Evolutionary conservation across 2,329 filamentous ascomycete genomes (phyloP).

Genomic region (Bipolaris bicolor): DNA sequence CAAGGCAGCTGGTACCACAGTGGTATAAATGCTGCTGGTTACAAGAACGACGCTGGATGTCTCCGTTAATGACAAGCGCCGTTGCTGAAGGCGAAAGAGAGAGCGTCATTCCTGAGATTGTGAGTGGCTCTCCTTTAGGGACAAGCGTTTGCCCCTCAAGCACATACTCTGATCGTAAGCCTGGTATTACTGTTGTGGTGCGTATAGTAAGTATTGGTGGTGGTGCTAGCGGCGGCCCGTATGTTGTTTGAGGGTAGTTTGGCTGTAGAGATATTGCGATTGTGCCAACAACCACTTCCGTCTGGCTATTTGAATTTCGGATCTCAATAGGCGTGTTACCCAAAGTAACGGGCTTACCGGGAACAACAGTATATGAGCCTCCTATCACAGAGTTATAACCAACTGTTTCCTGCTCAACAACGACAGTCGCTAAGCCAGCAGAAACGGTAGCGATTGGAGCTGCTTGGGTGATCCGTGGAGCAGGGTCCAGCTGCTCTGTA

Average conservation of each 20-base stretch:
- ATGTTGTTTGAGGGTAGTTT: slow-evolving; percentile 20
- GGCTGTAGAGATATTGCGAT: slow-evolving; percentile 22
- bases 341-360: slow-evolving; percentile 30
- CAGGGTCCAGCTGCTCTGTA: background rate
- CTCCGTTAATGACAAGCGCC: slow-evolving; percentile 46
- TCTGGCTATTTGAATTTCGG: slow-evolving; percentile 28
- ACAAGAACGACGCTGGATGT: slow-evolving; percentile 29
- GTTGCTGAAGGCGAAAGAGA: slow-evolving; percentile 46
- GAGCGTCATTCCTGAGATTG: slow-evolving; percentile 45
- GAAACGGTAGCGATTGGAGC: slow-evolving; percentile 21
- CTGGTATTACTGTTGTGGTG: slow-evolving; percentile 30
- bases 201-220: slow-evolving; percentile 31
- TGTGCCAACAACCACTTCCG: slow-evolving; percentile 33
- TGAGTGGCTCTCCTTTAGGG: slow-evolving; percentile 44
- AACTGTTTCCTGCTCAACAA: slow-evolving; percentile 22
- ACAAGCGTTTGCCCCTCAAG: slow-evolving; percentile 41
- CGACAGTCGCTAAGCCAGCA: slow-evolving; percentile 23
- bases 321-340: slow-evolving; percentile 35
- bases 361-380: slow-evolving; percentile 27
- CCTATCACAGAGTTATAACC: slow-evolving; percentile 26
- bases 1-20: slow-evolving; percentile 38
- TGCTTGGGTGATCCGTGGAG: slow-evolving; percentile 5
- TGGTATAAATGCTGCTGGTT: slow-evolving; percentile 29
- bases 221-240: slow-evolving; percentile 12
- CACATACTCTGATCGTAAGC: slow-evolving; percentile 34